These are phyloP conservation scores for Rutidosis leptorrhynchoides DNA, from an alignment of 129 eudicot species.

Conservation along the genomic window DNA sequence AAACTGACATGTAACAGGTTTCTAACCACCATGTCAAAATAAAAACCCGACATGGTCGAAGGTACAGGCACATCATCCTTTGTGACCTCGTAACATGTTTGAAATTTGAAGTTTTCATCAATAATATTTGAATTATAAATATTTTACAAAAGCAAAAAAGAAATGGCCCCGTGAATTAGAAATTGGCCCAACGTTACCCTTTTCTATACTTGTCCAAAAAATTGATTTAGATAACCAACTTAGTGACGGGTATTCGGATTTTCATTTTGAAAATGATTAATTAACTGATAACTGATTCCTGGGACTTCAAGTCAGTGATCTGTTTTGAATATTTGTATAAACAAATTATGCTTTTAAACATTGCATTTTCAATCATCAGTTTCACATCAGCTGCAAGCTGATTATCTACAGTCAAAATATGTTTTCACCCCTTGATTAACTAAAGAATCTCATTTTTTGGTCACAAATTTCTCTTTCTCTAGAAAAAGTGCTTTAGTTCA, in stretches of 20 bases:
- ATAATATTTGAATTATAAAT: not conserved
- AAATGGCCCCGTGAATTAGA: not conserved
- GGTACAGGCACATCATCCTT: too few species aligned
- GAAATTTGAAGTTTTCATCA: too few species aligned
- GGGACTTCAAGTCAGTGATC: not conserved
- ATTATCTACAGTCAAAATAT: too few species aligned
- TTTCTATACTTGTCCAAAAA: not conserved
- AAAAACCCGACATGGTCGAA: too few species aligned
- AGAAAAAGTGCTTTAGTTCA: not conserved
- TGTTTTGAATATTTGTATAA: not conserved
- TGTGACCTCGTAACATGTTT: too few species aligned
- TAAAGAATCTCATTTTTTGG: not conserved
- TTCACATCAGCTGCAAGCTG: too few species aligned
- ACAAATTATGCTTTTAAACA: not conserved
- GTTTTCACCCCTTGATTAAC: too few species aligned
- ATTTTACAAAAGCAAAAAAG: not conserved
- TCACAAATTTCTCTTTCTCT: not conserved
- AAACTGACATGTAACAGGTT: too few species aligned
- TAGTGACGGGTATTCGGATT: not conserved
- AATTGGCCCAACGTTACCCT: not conserved
- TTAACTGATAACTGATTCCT: too few species aligned
- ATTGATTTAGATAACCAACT: not conserved
- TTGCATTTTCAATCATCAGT: not conserved
- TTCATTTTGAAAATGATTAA: too few species aligned
- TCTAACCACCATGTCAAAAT: too few species aligned